Evolutionary conservation across 768 basidiomycete genomes (phyloP).

Genomic region (Termitomyces sp.): DNA sequence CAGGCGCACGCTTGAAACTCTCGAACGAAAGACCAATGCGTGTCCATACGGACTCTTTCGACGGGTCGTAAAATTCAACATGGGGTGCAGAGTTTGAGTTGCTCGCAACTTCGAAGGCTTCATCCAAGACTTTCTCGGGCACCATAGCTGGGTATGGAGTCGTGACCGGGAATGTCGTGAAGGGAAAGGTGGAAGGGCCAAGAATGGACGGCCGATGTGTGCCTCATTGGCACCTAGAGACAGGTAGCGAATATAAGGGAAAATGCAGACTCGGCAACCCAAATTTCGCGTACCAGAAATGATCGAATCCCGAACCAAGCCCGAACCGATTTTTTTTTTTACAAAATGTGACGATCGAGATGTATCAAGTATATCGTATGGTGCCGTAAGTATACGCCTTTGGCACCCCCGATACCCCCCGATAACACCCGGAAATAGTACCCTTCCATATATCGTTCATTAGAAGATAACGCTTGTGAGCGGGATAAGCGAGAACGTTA

Average conservation of each 20-base stretch:
- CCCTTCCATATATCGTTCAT: background rate
- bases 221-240: background rate
- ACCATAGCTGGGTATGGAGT: conserved; percentile 21
- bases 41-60: conserved; percentile 45
- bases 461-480: background rate
- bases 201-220: background rate
- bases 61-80: conserved; percentile 45
- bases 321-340: background rate
- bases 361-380: background rate
- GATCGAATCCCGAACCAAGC: conserved; percentile 1
- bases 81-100: conserved; percentile 24
- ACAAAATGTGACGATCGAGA: background rate
- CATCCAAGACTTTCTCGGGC: conserved; percentile 30
- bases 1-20: conserved; percentile 48
- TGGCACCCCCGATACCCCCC: background rate
- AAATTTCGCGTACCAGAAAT: background rate
- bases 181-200: too few relatives aligned
- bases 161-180: background rate
- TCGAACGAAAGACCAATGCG: conserved; percentile 40
- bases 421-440: background rate
- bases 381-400: background rate
- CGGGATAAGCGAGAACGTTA: background rate
- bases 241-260: conserved; percentile 2
- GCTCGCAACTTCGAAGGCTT: conserved; percentile 33
- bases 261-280: background rate